phyloP scores from a whole-genome alignment of 768 basidiomycete species.

The Mycena albidolilacea region DNA sequence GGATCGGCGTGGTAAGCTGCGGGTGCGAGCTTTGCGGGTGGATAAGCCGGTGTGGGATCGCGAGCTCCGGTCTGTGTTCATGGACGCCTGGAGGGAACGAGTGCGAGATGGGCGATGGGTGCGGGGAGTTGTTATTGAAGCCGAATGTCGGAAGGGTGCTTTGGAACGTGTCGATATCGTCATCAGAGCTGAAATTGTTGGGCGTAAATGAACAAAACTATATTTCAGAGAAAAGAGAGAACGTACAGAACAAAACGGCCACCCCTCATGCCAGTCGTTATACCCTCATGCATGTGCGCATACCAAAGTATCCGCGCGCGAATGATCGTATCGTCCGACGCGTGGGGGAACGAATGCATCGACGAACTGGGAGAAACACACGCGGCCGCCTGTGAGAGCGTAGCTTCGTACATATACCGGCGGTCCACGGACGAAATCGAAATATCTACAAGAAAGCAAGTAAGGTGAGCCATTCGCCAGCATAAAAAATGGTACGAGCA shows the following conservation, averaged over 20 bases:
- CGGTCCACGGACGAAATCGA: constrained; percentile 62
- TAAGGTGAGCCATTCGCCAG: constrained; percentile 10
- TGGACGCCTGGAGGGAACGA: constrained; percentile 47
- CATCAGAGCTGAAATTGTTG: constrained; percentile 66
- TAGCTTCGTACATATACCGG: constrained; percentile 83
- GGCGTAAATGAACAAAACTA: constrained; percentile 10
- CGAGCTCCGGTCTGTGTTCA: constrained; percentile 13
- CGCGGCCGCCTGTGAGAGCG: constrained; percentile 85
- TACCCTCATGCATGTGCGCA: constrained; percentile 87
- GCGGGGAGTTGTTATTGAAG: constrained; percentile 46
- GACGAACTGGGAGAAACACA: constrained; percentile 68
- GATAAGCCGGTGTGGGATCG: constrained; percentile 36
- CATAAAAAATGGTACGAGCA: background rate
- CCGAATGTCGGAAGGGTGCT: constrained; percentile 65
- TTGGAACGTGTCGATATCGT: constrained; percentile 84
- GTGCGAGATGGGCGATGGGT: constrained; percentile 53
- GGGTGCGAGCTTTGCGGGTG: constrained; percentile 43
- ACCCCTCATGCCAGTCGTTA: constrained; percentile 87
- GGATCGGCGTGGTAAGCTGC: constrained; percentile 51
- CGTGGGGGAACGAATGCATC: constrained; percentile 59
- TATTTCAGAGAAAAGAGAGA: constrained; percentile 19
- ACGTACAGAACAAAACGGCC: constrained; percentile 86
- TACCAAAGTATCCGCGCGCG: constrained; percentile 93
- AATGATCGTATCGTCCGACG: constrained; percentile 72
- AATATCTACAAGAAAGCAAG: constrained; percentile 32